Percentiles rank a stretch among this genome's conserved stretches.
Conservation (phyloP, 805 yeast species). For the Sungouiozyma intestinalis region DNA sequence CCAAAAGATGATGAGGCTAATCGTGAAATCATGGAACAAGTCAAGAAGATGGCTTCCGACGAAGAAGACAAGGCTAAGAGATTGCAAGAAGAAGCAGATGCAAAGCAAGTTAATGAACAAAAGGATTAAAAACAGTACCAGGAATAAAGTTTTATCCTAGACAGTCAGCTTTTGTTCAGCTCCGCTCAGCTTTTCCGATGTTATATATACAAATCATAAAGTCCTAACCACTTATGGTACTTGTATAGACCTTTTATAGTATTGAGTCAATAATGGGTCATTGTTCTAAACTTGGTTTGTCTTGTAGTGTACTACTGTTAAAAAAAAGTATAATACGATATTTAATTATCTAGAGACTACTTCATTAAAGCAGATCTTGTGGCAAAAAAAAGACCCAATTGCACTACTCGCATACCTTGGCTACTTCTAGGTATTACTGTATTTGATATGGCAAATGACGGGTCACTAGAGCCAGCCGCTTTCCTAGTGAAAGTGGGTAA, state of each 20-base stretch:
- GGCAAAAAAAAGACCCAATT: too few relatives aligned
- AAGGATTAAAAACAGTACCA: neutral
- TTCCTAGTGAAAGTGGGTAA: conserved; percentile 18
- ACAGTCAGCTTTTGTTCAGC: too few relatives aligned
- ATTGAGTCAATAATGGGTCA: neutral
- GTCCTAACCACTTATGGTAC: neutral
- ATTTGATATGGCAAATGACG: conserved; percentile 6
- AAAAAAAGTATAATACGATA: too few relatives aligned
- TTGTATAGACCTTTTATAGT: neutral
- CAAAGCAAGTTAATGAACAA: neutral
- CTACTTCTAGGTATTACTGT: too few relatives aligned
- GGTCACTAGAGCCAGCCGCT: conserved; percentile 10
- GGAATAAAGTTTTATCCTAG: too few relatives aligned
- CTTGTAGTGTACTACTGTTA: too few relatives aligned
- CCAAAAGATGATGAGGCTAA: neutral
- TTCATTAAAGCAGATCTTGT: too few relatives aligned
- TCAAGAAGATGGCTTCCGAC: too few relatives aligned
- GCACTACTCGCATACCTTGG: neutral
- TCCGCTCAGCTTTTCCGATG: too few relatives aligned
- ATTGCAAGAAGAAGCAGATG: neutral
- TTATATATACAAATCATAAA: too few relatives aligned
- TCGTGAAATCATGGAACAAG: neutral
- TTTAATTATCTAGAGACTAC: too few relatives aligned
- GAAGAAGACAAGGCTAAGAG: conserved; percentile 2
- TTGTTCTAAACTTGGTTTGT: too few relatives aligned